Conservation (phyloP, 2,329 filamentous ascomycete genomes). For the Paraconiothyrium brasiliense region DNA sequence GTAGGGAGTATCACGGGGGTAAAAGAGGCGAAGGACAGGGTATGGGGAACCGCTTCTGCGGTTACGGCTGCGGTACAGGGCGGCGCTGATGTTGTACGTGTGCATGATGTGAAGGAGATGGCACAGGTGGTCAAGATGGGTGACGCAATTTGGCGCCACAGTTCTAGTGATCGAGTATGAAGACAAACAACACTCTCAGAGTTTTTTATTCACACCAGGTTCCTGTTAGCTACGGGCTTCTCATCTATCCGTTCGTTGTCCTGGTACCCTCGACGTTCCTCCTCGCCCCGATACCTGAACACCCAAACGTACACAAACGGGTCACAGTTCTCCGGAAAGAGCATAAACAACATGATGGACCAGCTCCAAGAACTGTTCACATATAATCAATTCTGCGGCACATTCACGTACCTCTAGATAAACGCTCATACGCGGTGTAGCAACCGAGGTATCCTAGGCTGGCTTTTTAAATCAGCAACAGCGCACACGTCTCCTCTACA, state of each 20-base stretch:
- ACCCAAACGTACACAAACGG: slow-evolving; percentile 52
- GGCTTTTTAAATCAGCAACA: slow-evolving; percentile 30
- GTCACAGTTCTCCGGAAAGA: slow-evolving; percentile 51
- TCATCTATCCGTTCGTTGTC: slow-evolving; percentile 19
- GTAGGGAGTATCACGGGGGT: slow-evolving; percentile 85
- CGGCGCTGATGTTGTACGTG: slow-evolving; percentile 89
- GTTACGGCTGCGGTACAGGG: slow-evolving; percentile 86
- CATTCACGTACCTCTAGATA: slow-evolving; percentile 52
- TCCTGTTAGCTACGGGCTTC: slow-evolving; percentile 1
- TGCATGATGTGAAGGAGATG: slow-evolving; percentile 94
- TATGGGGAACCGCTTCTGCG: slow-evolving; percentile 88
- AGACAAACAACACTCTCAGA: not conserved
- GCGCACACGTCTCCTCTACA: slow-evolving; percentile 18
- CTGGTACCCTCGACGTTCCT: slow-evolving; percentile 1
- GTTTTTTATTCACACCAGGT: too few relatives aligned
- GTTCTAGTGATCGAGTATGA: not conserved
- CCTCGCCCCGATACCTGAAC: slow-evolving; percentile 26
- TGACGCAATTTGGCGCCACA: slow-evolving; percentile 83
- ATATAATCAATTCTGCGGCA: slow-evolving; percentile 52
- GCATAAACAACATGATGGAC: slow-evolving; percentile 46
- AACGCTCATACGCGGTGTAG: slow-evolving; percentile 51
- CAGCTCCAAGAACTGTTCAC: slow-evolving; percentile 48
- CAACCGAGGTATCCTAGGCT: slow-evolving; percentile 52
- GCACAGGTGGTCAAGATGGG: slow-evolving; percentile 82
- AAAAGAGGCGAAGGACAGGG: slow-evolving; percentile 72